Evolutionary conservation across 23 red algal genomes (phyloP).

Genomic region (Gracilaria vermiculophylla): DNA sequence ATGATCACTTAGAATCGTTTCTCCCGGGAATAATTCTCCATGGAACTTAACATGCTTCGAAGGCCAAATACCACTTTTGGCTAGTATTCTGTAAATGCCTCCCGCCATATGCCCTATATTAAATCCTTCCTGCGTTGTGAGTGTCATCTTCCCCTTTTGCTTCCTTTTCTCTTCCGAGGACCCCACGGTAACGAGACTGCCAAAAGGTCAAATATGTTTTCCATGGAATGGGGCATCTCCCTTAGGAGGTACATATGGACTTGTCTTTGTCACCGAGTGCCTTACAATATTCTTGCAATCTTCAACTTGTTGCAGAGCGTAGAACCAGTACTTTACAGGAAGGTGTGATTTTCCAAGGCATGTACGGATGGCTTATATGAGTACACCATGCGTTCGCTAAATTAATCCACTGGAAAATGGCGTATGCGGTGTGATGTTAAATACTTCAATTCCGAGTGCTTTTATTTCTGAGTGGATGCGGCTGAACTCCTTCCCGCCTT

Average conservation of each 20-base stretch:
- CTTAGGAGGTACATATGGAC: neutral
- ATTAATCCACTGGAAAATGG: slow-evolving; percentile 24
- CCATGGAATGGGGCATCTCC: neutral
- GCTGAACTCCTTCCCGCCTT: slow-evolving; percentile 14
- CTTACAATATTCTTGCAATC: neutral
- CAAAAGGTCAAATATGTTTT: slow-evolving; percentile 24
- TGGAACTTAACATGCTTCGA: slow-evolving; percentile 18
- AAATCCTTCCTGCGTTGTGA: neutral
- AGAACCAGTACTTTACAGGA: neutral
- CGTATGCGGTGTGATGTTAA: neutral
- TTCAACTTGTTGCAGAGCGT: slow-evolving; percentile 6
- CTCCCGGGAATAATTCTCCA: neutral
- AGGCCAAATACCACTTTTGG: neutral
- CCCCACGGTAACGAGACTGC: neutral
- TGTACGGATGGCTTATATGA: neutral
- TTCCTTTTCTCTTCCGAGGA: neutral
- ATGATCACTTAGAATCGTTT: neutral
- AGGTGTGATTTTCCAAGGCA: neutral
- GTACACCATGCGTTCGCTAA: neutral
- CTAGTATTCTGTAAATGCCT: slow-evolving; percentile 18
- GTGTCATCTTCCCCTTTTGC: neutral
- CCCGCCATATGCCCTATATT: neutral
- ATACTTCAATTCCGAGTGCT: neutral
- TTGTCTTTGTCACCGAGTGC: neutral
- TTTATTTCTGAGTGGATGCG: neutral